Base-by-base conservation (phyloP, 805 yeast species). In the Babjeviella inositovora region DNA sequence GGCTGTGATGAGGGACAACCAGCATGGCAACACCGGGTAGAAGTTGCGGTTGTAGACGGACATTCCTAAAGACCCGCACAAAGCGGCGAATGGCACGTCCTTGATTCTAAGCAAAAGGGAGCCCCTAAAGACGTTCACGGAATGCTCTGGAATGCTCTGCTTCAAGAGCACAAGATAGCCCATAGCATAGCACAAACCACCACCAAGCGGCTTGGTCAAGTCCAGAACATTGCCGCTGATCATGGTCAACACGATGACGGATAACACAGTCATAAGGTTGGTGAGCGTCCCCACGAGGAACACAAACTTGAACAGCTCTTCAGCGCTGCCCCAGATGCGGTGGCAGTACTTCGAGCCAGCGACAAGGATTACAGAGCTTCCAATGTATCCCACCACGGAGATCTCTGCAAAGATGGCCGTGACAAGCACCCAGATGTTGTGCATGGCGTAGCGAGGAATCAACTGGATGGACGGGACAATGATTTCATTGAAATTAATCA, bases 401-500 rank as follows among this genome's bases (percentile, higher is more conserved):
- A 59, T 56, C 37, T 75, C 84, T 3, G 74, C 65, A 39, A 73
- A 70, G n/a, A 74, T 62, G 1, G 80, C 59, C 3, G 73, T 57
- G 14, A 64, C 39, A 2, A 74, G 34, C 1, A 75, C 75, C 74
- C 79, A 69, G 5, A 84, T 84, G 30, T 67, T 53, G 25, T 46
- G 50, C 4, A 71, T 33, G 0, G 70, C 54, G 24, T 57, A 50
- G 13, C 57, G 45, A 8, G 87, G 85, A 5, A 76, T 62, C 43
- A 76, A 50, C 44, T 77, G 82, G 19, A 76, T 35, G 18, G 48
- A 48, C 1, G 79, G 82, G 5, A 70, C 60, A 11, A 53, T 40
- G 15, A 72, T 49, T 15, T 53, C 51, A 20, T 50, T 50, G 28
- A 57, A 51, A n/a, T 35, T n/a, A n/a, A n/a, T n/a, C n/a, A n/a